phyloP scores from a whole-genome alignment of 371 early-diverging fungal genomes.

The Saksenaea vasiformis region DNA sequence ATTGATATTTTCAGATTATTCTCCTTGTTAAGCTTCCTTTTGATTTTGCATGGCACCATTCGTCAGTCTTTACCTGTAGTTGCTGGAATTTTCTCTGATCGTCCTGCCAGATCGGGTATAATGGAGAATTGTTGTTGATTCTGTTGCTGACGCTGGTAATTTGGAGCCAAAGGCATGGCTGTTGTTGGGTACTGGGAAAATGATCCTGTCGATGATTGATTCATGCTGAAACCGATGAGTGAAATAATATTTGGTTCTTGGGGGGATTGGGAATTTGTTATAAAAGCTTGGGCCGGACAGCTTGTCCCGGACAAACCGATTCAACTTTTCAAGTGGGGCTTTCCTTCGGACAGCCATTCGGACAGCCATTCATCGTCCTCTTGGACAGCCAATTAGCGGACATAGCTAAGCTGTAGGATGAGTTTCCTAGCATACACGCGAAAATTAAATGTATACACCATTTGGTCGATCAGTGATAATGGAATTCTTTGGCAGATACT shows the following conservation, averaged over 20 bases:
- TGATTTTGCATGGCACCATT: neutral
- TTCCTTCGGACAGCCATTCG: too few species aligned
- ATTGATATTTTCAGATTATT: neutral
- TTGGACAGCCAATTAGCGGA: too few species aligned
- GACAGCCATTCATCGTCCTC: too few species aligned
- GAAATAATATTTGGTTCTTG: neutral
- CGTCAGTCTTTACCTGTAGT: neutral
- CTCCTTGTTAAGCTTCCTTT: neutral
- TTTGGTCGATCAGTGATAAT: too few species aligned
- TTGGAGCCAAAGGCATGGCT: neutral
- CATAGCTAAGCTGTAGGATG: too few species aligned
- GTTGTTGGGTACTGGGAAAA: neutral
- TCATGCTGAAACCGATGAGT: neutral
- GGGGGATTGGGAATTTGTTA: too few species aligned
- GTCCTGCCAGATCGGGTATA: neutral
- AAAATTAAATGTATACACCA: too few species aligned
- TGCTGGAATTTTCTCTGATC: neutral
- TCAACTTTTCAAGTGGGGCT: too few species aligned
- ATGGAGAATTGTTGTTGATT: neutral
- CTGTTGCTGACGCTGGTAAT: neutral
- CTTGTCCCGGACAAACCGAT: too few species aligned
- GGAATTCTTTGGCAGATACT: too few species aligned
- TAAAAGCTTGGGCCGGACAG: too few species aligned
- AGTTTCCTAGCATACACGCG: too few species aligned
- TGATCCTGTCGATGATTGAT: neutral